Percentiles rank a stretch among this genome's conserved stretches.
Evolutionary conservation across 148 eudicot species (phyloP).

Genomic region (Heliamphora exappendiculata): DNA sequence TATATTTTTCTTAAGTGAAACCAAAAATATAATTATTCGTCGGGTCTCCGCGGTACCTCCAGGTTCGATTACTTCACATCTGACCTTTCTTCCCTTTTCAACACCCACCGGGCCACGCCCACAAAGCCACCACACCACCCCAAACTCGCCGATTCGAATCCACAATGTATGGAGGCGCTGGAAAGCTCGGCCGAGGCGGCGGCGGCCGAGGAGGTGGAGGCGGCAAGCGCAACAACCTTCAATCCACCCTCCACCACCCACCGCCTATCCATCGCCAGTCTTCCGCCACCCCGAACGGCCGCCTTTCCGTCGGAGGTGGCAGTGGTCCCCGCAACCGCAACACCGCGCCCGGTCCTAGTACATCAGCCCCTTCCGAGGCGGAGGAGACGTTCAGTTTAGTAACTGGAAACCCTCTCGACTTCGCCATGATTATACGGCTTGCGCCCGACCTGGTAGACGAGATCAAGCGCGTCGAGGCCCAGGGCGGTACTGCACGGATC

Average conservation of each 20-base stretch:
- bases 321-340: slow-evolving; percentile 24
- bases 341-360: slow-evolving; percentile 19
- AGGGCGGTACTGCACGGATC: slow-evolving; percentile 58
- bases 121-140: too few relatives aligned
- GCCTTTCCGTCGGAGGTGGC: slow-evolving; percentile 32
- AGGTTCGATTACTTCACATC: slow-evolving; percentile 5
- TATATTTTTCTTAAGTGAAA: not conserved
- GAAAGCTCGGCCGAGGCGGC: slow-evolving; percentile 55
- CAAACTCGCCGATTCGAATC: not conserved
- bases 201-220: slow-evolving; percentile 25
- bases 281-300: slow-evolving; percentile 35
- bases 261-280: slow-evolving; percentile 50
- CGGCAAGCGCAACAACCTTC: slow-evolving; percentile 42
- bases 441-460: slow-evolving; percentile 77
- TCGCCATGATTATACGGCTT: slow-evolving; percentile 66
- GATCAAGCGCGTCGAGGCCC: slow-evolving; percentile 71
- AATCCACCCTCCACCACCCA: slow-evolving; percentile 22
- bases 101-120: slow-evolving; percentile 6
- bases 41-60: not conserved
- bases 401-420: slow-evolving; percentile 42
- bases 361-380: slow-evolving; percentile 21
- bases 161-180: slow-evolving; percentile 59
- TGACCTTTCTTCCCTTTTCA: not conserved
- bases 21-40: not conserved
- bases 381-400: slow-evolving; percentile 70